Evolutionary conservation across 768 basidiomycete species (phyloP).

Genomic region (Gloeophyllum trabeum): DNA sequence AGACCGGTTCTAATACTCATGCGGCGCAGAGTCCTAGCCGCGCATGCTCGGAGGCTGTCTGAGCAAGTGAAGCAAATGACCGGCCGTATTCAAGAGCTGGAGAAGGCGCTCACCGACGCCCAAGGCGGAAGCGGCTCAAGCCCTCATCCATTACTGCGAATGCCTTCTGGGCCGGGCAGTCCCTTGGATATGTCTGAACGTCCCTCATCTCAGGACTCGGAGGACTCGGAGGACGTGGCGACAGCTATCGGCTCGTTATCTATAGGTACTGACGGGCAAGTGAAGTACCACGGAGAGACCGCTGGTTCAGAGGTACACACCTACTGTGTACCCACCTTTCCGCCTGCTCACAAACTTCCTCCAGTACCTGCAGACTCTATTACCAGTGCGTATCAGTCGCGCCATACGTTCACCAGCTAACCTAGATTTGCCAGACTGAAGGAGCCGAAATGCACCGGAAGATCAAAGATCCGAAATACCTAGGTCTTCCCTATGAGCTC

Average conservation of each 20-base stretch:
- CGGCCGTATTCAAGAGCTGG: slow-evolving; percentile 32
- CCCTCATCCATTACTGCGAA: slow-evolving; percentile 10
- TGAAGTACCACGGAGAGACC: slow-evolving; percentile 37
- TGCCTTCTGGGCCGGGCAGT: no score
- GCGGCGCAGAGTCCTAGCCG: slow-evolving; percentile 33
- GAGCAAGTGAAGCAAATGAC: slow-evolving; percentile 35
- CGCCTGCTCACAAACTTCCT: background rate
- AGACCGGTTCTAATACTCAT: slow-evolving; percentile 1
- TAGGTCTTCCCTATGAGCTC: slow-evolving; percentile 31
- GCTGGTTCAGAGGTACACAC: slow-evolving; percentile 37
- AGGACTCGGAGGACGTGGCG: slow-evolving; percentile 19
- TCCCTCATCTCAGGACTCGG: slow-evolving; percentile 4
- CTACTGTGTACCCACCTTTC: background rate
- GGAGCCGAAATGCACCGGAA: background rate
- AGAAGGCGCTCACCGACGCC: slow-evolving; percentile 24
- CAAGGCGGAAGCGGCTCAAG: slow-evolving; percentile 12
- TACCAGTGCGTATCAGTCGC: slow-evolving; percentile 4
- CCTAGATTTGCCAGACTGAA: slow-evolving; percentile 5
- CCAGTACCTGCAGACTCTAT: slow-evolving; percentile 14
- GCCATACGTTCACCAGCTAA: background rate
- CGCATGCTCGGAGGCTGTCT: slow-evolving; percentile 32
- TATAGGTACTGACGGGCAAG: slow-evolving; percentile 35
- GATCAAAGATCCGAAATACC: slow-evolving; percentile 10
- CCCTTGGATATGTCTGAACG: slow-evolving; percentile 7
- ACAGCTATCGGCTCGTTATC: slow-evolving; percentile 36